Conservation (phyloP, 2,329 filamentous ascomycete genomes). For the Aspergillus hiratsukae region DNA sequence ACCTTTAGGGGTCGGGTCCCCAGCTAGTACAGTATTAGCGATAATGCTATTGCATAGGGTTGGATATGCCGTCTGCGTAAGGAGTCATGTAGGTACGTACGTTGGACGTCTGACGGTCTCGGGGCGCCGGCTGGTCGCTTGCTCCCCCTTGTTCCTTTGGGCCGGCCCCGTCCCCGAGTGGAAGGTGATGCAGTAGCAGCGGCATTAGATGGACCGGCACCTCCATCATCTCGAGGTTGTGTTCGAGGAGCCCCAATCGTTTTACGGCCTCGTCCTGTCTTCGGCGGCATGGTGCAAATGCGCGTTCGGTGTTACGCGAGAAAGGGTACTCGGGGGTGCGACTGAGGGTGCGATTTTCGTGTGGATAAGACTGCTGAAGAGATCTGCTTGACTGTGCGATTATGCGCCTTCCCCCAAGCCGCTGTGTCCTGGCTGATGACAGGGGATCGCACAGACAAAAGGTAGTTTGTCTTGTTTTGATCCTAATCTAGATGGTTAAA, state of each 20-base stretch:
- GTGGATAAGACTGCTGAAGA: neutral
- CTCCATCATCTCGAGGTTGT: conserved; percentile 1
- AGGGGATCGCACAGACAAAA: neutral
- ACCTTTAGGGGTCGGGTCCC: conserved; percentile 65
- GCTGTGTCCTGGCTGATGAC: neutral
- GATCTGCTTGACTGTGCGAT: neutral
- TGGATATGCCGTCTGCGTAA: neutral
- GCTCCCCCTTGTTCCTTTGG: conserved; percentile 16
- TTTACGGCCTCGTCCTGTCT: conserved; percentile 19
- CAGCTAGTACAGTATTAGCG: conserved; percentile 48
- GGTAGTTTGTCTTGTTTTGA: neutral
- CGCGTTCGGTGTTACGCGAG: neutral
- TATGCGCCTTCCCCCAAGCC: neutral
- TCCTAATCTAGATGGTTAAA: neutral
- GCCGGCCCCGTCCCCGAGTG: conserved; percentile 5
- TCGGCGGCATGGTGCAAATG: conserved; percentile 26
- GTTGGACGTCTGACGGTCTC: conserved; percentile 33
- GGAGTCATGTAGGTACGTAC: conserved; percentile 23
- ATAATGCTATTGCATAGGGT: neutral
- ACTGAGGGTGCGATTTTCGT: neutral
- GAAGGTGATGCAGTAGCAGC: conserved; percentile 3
- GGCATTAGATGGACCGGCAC: conserved; percentile 13
- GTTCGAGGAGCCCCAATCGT: conserved; percentile 6
- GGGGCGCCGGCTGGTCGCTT: conserved; percentile 19
- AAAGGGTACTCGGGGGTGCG: neutral